phyloP scores from a whole-genome alignment of 257 asterid genomes.

The Nicotiana tomentosiformis region DNA sequence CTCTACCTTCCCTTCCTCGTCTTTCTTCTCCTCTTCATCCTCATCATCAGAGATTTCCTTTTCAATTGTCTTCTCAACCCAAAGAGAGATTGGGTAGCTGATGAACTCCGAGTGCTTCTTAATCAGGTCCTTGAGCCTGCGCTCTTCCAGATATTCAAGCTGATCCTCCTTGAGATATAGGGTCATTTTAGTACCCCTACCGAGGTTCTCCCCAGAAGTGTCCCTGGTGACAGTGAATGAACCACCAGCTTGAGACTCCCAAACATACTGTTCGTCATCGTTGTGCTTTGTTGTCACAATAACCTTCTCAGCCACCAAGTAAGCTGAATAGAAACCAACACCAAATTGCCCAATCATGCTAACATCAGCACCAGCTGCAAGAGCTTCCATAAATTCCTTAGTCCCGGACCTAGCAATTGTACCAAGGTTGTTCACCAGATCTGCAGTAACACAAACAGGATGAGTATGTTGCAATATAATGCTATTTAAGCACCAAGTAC shows the following conservation, averaged over 20 bases:
- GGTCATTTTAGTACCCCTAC: constrained; percentile 57
- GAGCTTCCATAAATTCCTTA: constrained; percentile 65
- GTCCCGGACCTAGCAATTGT: constrained; percentile 61
- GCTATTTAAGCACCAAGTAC: neutral
- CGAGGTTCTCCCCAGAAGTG: constrained; percentile 43
- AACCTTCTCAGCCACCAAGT: constrained; percentile 66
- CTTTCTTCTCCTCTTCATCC: constrained; percentile 62
- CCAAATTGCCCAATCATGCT: constrained; percentile 78
- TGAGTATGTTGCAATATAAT: neutral
- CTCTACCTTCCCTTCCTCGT: constrained; percentile 59
- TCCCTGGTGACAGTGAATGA: constrained; percentile 63
- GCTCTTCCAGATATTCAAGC: constrained; percentile 67
- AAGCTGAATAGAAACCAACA: constrained; percentile 62
- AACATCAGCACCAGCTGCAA: constrained; percentile 71
- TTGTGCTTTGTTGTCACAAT: constrained; percentile 55
- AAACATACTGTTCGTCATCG: constrained; percentile 59
- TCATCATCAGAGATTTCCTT: constrained; percentile 69
- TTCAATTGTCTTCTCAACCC: constrained; percentile 59
- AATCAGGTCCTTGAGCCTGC: constrained; percentile 52
- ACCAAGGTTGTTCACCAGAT: constrained; percentile 72
- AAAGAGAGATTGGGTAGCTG: constrained; percentile 56
- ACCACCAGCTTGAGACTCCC: constrained; percentile 74
- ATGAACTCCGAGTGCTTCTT: constrained; percentile 65
- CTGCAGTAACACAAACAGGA: constrained; percentile 21
- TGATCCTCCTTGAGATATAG: constrained; percentile 61